A percentile compares a stretch with the other conserved stretches of the same genome.
These are phyloP conservation scores for Colletotrichum sp. DNA, from an alignment of 2,329 filamentous ascomycete genomes.

Conservation along the genomic window DNA sequence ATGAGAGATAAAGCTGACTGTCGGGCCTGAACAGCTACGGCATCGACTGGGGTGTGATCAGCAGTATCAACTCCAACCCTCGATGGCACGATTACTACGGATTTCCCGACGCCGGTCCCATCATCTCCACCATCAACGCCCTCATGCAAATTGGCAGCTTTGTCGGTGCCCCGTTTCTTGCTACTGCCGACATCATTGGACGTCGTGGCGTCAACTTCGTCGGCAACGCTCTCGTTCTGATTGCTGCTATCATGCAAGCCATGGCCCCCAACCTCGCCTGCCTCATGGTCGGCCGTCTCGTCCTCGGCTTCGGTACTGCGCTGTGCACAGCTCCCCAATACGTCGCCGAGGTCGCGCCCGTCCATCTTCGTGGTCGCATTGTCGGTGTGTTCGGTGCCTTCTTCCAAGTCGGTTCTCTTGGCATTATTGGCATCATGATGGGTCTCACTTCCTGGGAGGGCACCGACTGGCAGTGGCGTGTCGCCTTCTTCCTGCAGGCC, in stretches of 20 bases:
- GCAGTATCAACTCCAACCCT: conserved; percentile 46
- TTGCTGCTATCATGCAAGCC: conserved; percentile 46
- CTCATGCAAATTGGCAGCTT: conserved; percentile 52
- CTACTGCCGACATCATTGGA: conserved; percentile 55
- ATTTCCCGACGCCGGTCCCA: conserved; percentile 42
- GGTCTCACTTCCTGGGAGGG: conserved; percentile 40
- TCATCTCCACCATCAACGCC: conserved; percentile 48
- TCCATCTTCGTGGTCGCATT: conserved; percentile 42
- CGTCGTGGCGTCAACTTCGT: conserved; percentile 53
- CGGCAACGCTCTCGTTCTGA: conserved; percentile 48
- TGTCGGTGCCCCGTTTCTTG: conserved; percentile 53
- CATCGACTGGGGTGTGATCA: conserved; percentile 54
- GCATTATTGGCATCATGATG: conserved; percentile 47
- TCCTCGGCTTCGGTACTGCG: conserved; percentile 56
- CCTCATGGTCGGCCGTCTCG: conserved; percentile 56
- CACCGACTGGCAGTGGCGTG: conserved; percentile 38
- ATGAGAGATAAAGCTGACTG: neutral
- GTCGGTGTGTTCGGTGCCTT: conserved; percentile 53
- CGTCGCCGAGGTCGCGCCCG: conserved; percentile 30
- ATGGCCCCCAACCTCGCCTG: conserved; percentile 39
- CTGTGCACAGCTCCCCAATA: conserved; percentile 32
- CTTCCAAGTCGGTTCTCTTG: conserved; percentile 48
- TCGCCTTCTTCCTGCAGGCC: conserved; percentile 48
- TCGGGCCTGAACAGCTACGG: conserved; percentile 32
- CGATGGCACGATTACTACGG: conserved; percentile 49